These are phyloP conservation scores for Chimonanthus praecox DNA, from an alignment of 164 flowering plant genomes.

Conservation along the genomic window DNA sequence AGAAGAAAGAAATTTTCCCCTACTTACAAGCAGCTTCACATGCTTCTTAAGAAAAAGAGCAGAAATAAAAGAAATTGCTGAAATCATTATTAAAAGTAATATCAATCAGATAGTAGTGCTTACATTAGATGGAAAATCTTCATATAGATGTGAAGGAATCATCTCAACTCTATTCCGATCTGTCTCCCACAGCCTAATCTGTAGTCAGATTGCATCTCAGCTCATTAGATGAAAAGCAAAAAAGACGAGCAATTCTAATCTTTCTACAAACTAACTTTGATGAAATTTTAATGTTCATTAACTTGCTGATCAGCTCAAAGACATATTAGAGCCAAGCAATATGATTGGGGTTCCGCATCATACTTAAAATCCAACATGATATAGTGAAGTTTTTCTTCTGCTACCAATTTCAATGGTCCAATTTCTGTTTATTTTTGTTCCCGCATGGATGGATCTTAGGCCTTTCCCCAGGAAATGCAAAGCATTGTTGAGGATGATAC, in stretches of 20 bases:
- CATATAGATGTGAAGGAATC: conserved; percentile 54
- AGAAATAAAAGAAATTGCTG: no score
- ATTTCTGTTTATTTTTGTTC: no score
- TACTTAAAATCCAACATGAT: not conserved
- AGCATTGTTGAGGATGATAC: no score
- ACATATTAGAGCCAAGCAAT: no score
- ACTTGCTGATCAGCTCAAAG: not conserved
- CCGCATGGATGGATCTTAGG: no score
- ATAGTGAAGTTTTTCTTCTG: not conserved
- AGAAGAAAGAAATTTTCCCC: not conserved
- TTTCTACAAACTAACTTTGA: not conserved
- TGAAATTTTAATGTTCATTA: not conserved
- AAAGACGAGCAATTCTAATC: not conserved
- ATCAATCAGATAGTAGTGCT: not conserved
- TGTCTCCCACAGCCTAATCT: conserved; percentile 89
- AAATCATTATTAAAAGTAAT: no score
- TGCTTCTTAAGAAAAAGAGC: not conserved
- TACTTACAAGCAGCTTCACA: not conserved
- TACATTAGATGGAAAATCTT: conserved; percentile 79
- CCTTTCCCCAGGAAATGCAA: no score
- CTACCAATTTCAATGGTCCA: not conserved
- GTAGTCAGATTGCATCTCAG: conserved; percentile 15
- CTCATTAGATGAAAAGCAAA: conserved; percentile 3
- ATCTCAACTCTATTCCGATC: conserved; percentile 73
- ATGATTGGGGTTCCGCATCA: not conserved